phyloP scores from a whole-genome alignment of 1,284 basidiomycete genomes.

The Mycena sp. region DNA sequence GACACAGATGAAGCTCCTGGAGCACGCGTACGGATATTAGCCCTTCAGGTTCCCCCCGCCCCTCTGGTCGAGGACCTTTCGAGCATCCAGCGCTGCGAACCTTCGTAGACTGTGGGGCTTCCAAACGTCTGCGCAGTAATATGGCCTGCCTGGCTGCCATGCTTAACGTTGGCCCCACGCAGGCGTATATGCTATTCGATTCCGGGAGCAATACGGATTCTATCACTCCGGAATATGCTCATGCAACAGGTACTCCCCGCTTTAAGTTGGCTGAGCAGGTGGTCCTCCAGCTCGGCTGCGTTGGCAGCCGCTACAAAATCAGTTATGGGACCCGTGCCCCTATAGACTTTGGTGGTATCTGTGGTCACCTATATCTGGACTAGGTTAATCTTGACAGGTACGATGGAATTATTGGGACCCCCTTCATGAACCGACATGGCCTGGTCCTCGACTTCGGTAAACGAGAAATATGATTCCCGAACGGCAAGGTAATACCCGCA shows the following conservation, averaged over 20 bases:
- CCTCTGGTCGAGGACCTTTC: too few relatives aligned
- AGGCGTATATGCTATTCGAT: background rate
- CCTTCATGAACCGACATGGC: constrained; percentile 36
- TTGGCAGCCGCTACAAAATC: constrained; percentile 27
- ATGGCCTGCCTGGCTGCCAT: background rate
- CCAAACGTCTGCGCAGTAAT: background rate
- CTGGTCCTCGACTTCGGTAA: constrained; percentile 39
- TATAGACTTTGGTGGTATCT: constrained; percentile 35
- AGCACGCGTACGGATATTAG: too few relatives aligned
- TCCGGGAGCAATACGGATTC: background rate
- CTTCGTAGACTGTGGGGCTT: too few relatives aligned
- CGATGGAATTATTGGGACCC: constrained; percentile 42
- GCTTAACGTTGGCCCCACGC: background rate
- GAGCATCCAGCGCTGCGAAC: too few relatives aligned
- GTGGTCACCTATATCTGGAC: constrained; percentile 36
- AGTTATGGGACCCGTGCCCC: constrained; percentile 29
- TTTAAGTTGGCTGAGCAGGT: background rate
- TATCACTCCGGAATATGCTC: background rate
- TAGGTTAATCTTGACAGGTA: constrained; percentile 43
- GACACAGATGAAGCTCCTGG: too few relatives aligned
- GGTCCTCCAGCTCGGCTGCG: background rate
- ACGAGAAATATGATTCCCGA: constrained; percentile 16
- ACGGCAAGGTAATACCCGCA: constrained; percentile 12
- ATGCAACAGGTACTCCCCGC: background rate
- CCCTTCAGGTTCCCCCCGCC: too few relatives aligned